These are phyloP conservation scores for Thinopyrum elongatum DNA, from an alignment of 176 grass and related monocot genomes.

Conservation along the genomic window DNA sequence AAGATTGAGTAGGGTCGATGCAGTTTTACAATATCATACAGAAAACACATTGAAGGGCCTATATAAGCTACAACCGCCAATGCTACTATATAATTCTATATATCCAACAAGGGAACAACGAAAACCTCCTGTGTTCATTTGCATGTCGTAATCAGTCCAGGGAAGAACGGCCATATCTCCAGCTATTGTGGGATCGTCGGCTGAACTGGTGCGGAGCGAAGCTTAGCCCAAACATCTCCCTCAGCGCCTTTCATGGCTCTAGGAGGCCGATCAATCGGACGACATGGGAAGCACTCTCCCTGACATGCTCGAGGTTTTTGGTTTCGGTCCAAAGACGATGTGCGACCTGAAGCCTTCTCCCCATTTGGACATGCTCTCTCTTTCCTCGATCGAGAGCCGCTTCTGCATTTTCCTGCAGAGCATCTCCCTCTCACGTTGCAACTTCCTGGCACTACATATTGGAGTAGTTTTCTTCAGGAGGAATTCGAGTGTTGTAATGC, in stretches of 20 bases:
- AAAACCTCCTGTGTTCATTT: not conserved
- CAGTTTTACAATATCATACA: not conserved
- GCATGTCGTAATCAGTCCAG: constrained; percentile 28
- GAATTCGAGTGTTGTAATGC: not conserved
- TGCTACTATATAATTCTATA: not conserved
- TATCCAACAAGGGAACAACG: not conserved
- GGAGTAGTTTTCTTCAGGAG: not conserved
- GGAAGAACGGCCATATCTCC: constrained; percentile 51
- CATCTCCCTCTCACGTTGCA: constrained; percentile 88
- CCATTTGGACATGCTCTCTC: constrained; percentile 93
- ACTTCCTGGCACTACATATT: constrained; percentile 54
- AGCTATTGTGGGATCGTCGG: constrained; percentile 55
- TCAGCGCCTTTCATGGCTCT: constrained; percentile 71
- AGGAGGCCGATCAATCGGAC: constrained; percentile 80
- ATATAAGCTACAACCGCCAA: not conserved
- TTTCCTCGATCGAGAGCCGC: constrained; percentile 57
- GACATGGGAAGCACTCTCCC: constrained; percentile 81
- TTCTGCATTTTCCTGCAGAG: constrained; percentile 86
- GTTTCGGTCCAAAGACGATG: constrained; percentile 72
- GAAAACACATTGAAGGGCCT: not conserved
- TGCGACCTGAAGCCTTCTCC: constrained; percentile 69
- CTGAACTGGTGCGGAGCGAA: constrained; percentile 70
- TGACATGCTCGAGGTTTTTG: constrained; percentile 75
- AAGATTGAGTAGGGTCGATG: too few species aligned
- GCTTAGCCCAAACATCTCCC: constrained; percentile 97